Evolutionary conservation across 352 stramenopile genomes (phyloP), one percentile per base, ranked within the genome.

Genomic region (Pythium utonaiense): DNA sequence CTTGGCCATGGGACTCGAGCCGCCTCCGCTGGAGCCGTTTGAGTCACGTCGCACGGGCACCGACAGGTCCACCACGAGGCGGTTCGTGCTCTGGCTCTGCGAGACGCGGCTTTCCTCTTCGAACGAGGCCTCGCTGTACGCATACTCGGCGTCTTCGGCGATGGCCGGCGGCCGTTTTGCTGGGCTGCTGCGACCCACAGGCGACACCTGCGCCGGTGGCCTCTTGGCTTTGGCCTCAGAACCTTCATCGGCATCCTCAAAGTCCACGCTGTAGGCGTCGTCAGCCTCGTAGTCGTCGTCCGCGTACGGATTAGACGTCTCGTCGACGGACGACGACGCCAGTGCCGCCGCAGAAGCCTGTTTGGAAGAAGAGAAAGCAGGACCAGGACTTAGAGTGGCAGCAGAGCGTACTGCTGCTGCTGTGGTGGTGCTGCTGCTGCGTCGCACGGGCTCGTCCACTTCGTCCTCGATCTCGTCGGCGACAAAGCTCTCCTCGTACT

Each of bases 201-300:
- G 22, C 45, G 64, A 50, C 8, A 24, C 3, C 21, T 19, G 16
- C 8, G 42, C 38, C 16, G 50, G 2, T 49, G 28, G 27, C 22
- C 42, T 58, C 30, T 33, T 48, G 19, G 22, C 2, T 13, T 49
- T 64, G 5, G 45, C 21, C 44, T 64, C 36, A 1, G 67, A 52
- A 9, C 64, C 62, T 30, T 78, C 73, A 34, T 78, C 71, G 9
- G 74, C 60, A 12, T 86, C 74, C 53, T 91, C 80, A 66, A 89
- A 91, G 57, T 90, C 80, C 25, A 75, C 77, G 54, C 80, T 91
- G 66, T 93, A 93, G 31, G 45, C 58, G 40, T 77, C 58, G 16
- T 78, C 67, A 57, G 60, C 60, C 36, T 86, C 77, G 48, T 78
- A 73, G 22, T 64, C 61, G 28, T 73, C 64, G 30, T 79, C 70